Percentiles rank a stretch among this genome's conserved stretches.
Evolutionary conservation across 345 rosid species (phyloP).

Genomic region (Salix udensis): DNA sequence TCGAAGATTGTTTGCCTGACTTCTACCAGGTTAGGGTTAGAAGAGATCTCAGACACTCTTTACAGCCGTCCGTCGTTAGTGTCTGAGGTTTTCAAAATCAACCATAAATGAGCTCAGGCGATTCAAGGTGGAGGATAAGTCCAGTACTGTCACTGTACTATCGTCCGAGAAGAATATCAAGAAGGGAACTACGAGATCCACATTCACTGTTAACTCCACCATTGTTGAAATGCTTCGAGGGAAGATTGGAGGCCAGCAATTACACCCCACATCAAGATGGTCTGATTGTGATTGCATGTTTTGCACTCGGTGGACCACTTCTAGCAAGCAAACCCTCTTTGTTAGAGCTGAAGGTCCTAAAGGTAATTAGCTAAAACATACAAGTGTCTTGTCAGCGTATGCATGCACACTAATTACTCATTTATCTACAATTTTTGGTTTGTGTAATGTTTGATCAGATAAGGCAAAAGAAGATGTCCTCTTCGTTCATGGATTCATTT

Average conservation of each 20-base stretch:
- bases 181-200: slow-evolving; percentile 36
- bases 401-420: no score
- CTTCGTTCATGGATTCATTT: slow-evolving; percentile 98
- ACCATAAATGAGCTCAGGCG: slow-evolving; percentile 23
- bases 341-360: slow-evolving; percentile 57
- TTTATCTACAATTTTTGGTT: background rate
- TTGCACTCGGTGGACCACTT: slow-evolving; percentile 73
- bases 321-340: slow-evolving; percentile 53
- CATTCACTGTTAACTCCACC: slow-evolving; percentile 52
- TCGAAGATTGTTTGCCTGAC: slow-evolving; percentile 65
- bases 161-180: slow-evolving; percentile 31
- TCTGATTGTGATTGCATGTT: slow-evolving; percentile 81
- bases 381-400: no score
- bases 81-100: slow-evolving; percentile 34
- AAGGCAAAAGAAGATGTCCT: slow-evolving; percentile 69
- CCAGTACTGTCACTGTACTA: slow-evolving; percentile 8
- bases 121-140: slow-evolving; percentile 26
- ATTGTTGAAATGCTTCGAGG: slow-evolving; percentile 62
- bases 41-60: slow-evolving; percentile 91
- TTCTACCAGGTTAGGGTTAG: slow-evolving; percentile 69
- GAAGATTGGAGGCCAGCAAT: slow-evolving; percentile 40
- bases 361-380: slow-evolving; percentile 21
- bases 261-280: slow-evolving; percentile 65
- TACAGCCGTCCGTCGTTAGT: slow-evolving; percentile 60
- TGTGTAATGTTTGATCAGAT: slow-evolving; percentile 19